These are phyloP conservation scores for Myxozyma melibiosi DNA, from an alignment of 805 yeast genomes.

Conservation along the genomic window DNA sequence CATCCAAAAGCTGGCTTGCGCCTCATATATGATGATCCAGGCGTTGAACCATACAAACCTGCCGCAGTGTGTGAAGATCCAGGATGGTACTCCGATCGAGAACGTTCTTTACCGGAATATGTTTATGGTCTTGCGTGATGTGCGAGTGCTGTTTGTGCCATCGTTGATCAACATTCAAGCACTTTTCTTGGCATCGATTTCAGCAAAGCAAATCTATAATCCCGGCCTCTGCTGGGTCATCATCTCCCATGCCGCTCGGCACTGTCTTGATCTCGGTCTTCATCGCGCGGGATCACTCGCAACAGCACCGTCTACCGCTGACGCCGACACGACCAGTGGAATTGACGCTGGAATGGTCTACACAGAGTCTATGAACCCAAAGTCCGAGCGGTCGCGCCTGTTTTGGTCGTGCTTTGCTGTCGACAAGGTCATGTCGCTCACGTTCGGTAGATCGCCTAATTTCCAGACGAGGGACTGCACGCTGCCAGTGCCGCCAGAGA, in stretches of 20 bases:
- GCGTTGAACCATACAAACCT: constrained; percentile 4
- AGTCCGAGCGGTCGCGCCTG: constrained; percentile 20
- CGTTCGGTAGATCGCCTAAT: constrained; percentile 28
- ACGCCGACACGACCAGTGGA: not conserved
- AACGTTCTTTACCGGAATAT: constrained; percentile 20
- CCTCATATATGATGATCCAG: constrained; percentile 28
- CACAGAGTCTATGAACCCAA: not conserved
- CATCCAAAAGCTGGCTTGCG: constrained; percentile 23
- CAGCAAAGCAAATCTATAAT: constrained; percentile 27
- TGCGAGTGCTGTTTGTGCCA: constrained; percentile 22
- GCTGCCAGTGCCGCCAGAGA: constrained; percentile 12
- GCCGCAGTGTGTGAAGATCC: not conserved
- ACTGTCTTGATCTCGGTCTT: constrained; percentile 26
- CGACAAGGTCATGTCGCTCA: constrained; percentile 25
- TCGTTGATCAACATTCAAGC: constrained; percentile 26
- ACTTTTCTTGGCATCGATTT: constrained; percentile 21
- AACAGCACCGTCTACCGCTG: not conserved
- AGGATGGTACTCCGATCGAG: constrained; percentile 17
- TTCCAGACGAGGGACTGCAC: constrained; percentile 25
- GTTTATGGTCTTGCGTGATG: constrained; percentile 22
- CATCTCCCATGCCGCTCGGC: constrained; percentile 26
- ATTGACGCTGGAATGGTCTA: constrained; percentile 26
- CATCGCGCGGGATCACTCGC: constrained; percentile 2
- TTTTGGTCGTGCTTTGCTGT: constrained; percentile 27
- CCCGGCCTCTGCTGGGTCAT: constrained; percentile 31